These are phyloP conservation scores for Plectosphaerella plurivora DNA, from an alignment of 2,329 filamentous ascomycete species.

Conservation along the genomic window DNA sequence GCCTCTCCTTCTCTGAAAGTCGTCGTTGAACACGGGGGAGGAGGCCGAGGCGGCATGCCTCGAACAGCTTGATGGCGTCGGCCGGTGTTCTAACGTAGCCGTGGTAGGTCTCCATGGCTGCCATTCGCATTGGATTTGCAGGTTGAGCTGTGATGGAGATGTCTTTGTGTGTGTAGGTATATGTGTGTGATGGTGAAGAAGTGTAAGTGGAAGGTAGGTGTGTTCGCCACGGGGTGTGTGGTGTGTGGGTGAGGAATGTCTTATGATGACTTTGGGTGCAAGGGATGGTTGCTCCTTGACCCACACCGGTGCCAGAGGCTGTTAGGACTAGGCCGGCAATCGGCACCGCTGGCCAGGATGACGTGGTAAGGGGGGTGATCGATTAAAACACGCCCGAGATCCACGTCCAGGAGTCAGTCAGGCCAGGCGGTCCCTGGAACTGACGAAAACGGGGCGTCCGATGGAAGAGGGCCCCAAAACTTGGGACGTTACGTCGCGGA, in stretches of 20 bases:
- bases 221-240: not conserved
- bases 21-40: slow-evolving; percentile 88
- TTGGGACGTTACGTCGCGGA: not conserved
- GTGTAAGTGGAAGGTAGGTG: slow-evolving; percentile 4
- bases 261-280: slow-evolving; percentile 1
- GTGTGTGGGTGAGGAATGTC: not conserved
- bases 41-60: slow-evolving; percentile 86
- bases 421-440: not conserved
- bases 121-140: slow-evolving; percentile 1
- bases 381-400: not conserved
- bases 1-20: slow-evolving; percentile 92
- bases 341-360: not conserved
- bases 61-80: slow-evolving; percentile 97
- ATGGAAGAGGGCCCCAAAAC: not conserved
- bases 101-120: slow-evolving; percentile 89
- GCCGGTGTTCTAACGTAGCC: slow-evolving; percentile 92
- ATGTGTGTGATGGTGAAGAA: not conserved
- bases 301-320: not conserved
- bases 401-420: not conserved
- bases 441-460: not conserved
- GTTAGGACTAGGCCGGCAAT: slow-evolving; percentile 2
- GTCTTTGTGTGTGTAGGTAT: not conserved
- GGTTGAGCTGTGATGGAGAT: slow-evolving; percentile 6
- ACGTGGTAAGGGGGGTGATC: not conserved
- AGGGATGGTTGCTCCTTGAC: not conserved